Conservation (phyloP, 2,329 filamentous ascomycete genomes). For the Aspergillus terreus region DNA sequence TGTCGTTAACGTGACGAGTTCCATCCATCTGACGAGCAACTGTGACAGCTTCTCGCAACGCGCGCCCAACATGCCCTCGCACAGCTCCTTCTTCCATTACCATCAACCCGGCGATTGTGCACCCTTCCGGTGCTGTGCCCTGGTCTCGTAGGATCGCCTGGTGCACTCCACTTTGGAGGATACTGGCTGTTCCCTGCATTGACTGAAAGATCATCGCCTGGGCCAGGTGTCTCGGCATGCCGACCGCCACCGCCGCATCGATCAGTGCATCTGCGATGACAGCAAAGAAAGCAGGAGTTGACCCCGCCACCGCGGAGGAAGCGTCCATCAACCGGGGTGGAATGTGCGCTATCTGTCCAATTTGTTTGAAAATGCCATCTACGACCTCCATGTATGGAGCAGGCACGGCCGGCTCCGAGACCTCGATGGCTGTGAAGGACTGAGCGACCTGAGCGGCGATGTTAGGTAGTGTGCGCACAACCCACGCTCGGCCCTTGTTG, state of each 20-base stretch:
- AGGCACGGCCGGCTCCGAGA: constrained; percentile 42
- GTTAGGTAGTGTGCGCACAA: constrained; percentile 45
- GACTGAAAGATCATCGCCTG: constrained; percentile 61
- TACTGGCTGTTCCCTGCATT: constrained; percentile 56
- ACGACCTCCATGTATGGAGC: constrained; percentile 32
- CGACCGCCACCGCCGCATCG: constrained; percentile 61
- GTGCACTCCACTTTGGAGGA: constrained; percentile 58
- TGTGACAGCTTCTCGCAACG: constrained; percentile 58
- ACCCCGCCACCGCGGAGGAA: constrained; percentile 57
- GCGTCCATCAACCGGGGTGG: constrained; percentile 55
- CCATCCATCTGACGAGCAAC: constrained; percentile 51
- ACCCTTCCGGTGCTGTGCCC: constrained; percentile 59
- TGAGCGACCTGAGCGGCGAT: constrained; percentile 44
- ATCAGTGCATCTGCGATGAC: constrained; percentile 58
- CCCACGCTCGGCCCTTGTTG: constrained; percentile 19
- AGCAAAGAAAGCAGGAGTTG: constrained; percentile 59
- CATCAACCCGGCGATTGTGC: constrained; percentile 59
- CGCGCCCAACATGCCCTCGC: constrained; percentile 51
- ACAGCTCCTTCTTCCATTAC: constrained; percentile 58
- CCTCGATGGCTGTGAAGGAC: constrained; percentile 50
- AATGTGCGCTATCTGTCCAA: constrained; percentile 48
- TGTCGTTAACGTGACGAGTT: neutral
- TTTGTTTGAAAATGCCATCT: constrained; percentile 50
- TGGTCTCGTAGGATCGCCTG: constrained; percentile 59
- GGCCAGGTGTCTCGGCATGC: constrained; percentile 56